phyloP scores from a whole-genome alignment of 352 stramenopile species.

The Pilasporangium apinafurcum region DNA sequence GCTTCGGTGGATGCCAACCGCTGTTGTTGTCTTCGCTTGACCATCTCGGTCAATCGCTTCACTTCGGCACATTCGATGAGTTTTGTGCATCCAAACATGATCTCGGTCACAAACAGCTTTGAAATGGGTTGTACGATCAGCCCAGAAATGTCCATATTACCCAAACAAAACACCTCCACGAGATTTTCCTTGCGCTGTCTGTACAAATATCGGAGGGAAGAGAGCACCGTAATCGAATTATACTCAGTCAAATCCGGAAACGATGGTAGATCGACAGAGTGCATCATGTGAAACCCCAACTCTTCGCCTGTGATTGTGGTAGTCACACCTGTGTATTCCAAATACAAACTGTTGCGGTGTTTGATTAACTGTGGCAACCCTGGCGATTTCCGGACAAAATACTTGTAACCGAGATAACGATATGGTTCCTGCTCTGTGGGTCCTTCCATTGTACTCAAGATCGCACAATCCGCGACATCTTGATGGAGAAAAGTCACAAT shows the following conservation, averaged over 20 bases:
- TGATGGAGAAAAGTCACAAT: conserved; percentile 51
- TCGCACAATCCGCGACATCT: conserved; percentile 52
- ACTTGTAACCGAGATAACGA: conserved; percentile 69
- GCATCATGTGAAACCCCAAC: conserved; percentile 59
- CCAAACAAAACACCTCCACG: conserved; percentile 59
- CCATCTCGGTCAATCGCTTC: conserved; percentile 48
- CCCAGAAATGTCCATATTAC: conserved; percentile 38
- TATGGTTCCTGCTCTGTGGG: conserved; percentile 35
- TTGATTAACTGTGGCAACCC: conserved; percentile 34
- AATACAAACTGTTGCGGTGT: conserved; percentile 50
- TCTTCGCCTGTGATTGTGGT: conserved; percentile 24
- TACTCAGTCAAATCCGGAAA: conserved; percentile 37
- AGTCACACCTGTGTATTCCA: conserved; percentile 49
- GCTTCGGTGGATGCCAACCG: no score
- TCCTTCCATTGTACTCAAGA: conserved; percentile 46
- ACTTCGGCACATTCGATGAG: conserved; percentile 46
- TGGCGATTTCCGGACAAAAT: conserved; percentile 43
- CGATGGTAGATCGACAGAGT: conserved; percentile 53
- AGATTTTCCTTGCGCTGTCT: conserved; percentile 36
- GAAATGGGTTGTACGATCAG: conserved; percentile 34
- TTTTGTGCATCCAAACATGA: conserved; percentile 34
- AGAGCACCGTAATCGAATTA: conserved; percentile 48
- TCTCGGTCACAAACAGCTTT: conserved; percentile 31
- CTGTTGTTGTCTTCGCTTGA: conserved; percentile 24
- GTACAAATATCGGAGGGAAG: conserved; percentile 54